These are phyloP conservation scores for Cyberlindnera bimundalis DNA, from an alignment of 805 yeast genomes.

Conservation along the genomic window DNA sequence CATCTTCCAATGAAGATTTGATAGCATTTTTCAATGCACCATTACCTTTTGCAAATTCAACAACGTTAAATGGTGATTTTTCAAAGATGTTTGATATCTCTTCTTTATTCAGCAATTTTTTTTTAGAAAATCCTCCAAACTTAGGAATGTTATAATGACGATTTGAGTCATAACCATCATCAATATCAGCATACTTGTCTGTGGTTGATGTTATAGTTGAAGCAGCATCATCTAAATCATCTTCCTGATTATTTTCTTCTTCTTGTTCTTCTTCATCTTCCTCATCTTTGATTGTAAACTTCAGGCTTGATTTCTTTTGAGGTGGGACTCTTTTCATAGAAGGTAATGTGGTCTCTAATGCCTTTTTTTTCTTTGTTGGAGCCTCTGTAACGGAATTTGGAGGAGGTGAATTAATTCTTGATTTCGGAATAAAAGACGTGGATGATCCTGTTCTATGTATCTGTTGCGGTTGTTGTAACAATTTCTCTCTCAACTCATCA, in stretches of 20 bases:
- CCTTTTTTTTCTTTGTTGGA: constrained; percentile 5
- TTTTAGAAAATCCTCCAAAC: constrained; percentile 74
- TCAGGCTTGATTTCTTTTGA: constrained; percentile 10
- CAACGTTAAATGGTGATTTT: constrained; percentile 69
- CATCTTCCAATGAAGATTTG: constrained; percentile 45
- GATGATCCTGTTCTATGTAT: constrained; percentile 19
- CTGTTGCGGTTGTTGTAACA: constrained; percentile 3
- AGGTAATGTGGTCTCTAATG: constrained; percentile 10
- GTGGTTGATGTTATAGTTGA: not conserved
- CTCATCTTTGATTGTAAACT: constrained; percentile 12
- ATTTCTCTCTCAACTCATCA: constrained; percentile 11
- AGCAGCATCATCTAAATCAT: not conserved
- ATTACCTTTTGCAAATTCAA: constrained; percentile 71
- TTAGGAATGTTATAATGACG: constrained; percentile 33
- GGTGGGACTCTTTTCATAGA: constrained; percentile 14
- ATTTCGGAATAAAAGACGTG: constrained; percentile 37
- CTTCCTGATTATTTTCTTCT: constrained; percentile 1
- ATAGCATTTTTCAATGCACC: constrained; percentile 88
- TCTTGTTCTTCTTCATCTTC: not conserved
- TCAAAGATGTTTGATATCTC: constrained; percentile 36
- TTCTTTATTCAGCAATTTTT: constrained; percentile 48
- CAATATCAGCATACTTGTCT: constrained; percentile 14
- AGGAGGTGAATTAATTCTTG: constrained; percentile 31
- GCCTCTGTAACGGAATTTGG: constrained; percentile 19
- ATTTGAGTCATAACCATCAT: constrained; percentile 15